Percentiles rank a stretch among this genome's conserved stretches.
These are phyloP conservation scores for Monosporascus sp. DNA, from an alignment of 2,329 filamentous ascomycete genomes.

Conservation along the genomic window DNA sequence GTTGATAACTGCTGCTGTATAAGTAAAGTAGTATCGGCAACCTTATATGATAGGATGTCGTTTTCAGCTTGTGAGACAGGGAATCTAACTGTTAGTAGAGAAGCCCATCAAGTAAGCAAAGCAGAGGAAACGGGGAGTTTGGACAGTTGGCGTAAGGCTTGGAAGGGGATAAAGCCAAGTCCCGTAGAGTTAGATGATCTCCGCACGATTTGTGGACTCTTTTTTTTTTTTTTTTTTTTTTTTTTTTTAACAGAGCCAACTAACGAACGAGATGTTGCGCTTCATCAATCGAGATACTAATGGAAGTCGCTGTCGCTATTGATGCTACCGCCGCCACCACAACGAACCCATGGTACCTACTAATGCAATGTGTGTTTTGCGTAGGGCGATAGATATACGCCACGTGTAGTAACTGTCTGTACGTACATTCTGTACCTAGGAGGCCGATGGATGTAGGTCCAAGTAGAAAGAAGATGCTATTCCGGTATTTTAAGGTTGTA, in stretches of 20 bases:
- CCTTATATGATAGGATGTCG: neutral
- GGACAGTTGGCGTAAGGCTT: neutral
- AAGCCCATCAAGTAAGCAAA: neutral
- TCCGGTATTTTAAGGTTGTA: no score
- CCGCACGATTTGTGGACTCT: neutral
- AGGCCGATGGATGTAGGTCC: no score
- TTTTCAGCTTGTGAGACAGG: neutral
- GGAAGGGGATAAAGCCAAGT: neutral
- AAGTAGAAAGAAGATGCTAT: no score
- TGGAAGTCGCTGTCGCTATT: neutral
- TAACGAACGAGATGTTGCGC: neutral
- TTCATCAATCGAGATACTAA: neutral
- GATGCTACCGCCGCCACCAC: neutral
- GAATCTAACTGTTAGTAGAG: neutral
- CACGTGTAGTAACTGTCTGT: no score
- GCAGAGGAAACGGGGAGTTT: neutral
- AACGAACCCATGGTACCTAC: neutral
- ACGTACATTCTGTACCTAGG: no score
- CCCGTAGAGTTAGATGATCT: neutral
- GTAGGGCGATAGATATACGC: no score
- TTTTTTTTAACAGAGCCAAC: neutral
- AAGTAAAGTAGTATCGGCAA: no score
- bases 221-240: neutral
- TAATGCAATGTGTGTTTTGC: no score
- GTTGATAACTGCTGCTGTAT: neutral